These are phyloP conservation scores for Sanghuangporus weigelae DNA, from an alignment of 1,284 basidiomycete species.

Conservation along the genomic window DNA sequence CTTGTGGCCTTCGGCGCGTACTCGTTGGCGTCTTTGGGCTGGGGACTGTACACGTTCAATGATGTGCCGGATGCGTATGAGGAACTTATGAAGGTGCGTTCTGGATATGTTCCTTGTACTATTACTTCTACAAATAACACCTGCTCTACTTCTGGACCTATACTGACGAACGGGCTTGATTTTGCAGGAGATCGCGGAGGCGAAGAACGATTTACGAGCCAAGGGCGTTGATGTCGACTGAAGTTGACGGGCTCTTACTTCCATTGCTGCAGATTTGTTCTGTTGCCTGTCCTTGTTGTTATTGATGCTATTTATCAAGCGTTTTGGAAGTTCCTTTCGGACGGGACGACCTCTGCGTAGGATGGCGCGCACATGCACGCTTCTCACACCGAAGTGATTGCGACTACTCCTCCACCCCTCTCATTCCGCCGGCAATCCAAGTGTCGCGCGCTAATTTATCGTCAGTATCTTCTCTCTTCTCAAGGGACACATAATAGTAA, in stretches of 20 bases:
- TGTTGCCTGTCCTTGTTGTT: too few relatives aligned
- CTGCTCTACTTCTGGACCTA: background rate
- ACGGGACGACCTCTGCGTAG: too few relatives aligned
- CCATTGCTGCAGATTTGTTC: too few relatives aligned
- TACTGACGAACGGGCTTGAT: background rate
- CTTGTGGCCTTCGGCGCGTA: conserved; percentile 47
- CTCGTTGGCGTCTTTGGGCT: conserved; percentile 42
- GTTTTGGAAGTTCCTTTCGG: too few relatives aligned
- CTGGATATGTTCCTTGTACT: background rate
- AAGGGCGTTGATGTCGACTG: conserved; percentile 47
- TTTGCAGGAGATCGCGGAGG: conserved; percentile 39
- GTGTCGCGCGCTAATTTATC: conserved; percentile 12
- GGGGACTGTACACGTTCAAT: conserved; percentile 42
- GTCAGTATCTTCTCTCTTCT: background rate
- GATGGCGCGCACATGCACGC: too few relatives aligned
- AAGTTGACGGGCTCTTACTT: background rate
- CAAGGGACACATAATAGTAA: background rate
- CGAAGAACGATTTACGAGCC: conserved; percentile 44
- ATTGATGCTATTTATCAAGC: too few relatives aligned
- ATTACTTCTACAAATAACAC: background rate
- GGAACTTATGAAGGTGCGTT: conserved; percentile 37
- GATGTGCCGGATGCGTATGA: conserved; percentile 50
- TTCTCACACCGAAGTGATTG: too few relatives aligned
- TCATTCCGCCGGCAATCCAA: conserved; percentile 15
- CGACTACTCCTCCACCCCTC: background rate